Evolutionary conservation across 805 yeast genomes (phyloP), one percentile per base, ranked within the genome.

Genomic region (Candida broadrunensis): DNA sequence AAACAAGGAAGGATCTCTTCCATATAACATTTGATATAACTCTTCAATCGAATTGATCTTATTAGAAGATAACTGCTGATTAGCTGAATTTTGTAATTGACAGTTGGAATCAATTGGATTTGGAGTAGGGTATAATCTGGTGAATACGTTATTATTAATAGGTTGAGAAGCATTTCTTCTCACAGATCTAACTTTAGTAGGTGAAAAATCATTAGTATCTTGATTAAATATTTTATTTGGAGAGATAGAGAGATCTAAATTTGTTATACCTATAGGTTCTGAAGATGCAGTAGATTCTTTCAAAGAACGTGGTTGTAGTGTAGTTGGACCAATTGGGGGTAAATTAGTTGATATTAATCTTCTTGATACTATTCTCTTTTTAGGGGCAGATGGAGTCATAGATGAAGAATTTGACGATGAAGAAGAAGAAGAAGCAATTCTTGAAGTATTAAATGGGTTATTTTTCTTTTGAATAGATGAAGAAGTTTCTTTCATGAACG

Each of bases 401-500:
- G 38, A 11, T 15, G 38, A 13, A 31, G 36, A 18, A 4, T 18
- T 6, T 3, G 34, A 15, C 5, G 19, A 9, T 13, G 40, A 23
- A n/a, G 23, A 15, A 15, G 33, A 33, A n/a, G 33, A 34, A 2
- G 24, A 21, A 21, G 24, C 6, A 25, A 2, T 19, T 17, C 21
- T 35, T 30, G 29, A 9, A 11, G 29, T 13, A 5, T 14, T n/a
- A 29, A 29, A 29, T n/a, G 37, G 30, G 8, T 16, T 26, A 18
- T 11, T 29, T 45, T 59, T 63, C 41, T 67, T 64, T 42, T 58
- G 58, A 15, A 59, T 49, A 1, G 73, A 67, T 2, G 72, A 63
- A 11, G 71, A 48, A 0, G 73, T 69, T 8, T 63, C 70, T 31
- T 56, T 54, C 75, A 69, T 69, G 43, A 69, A 69, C 5, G 73